These are phyloP conservation scores for Durotheca rogersii DNA, from an alignment of 495 filamentous ascomycete genomes.

Conservation along the genomic window DNA sequence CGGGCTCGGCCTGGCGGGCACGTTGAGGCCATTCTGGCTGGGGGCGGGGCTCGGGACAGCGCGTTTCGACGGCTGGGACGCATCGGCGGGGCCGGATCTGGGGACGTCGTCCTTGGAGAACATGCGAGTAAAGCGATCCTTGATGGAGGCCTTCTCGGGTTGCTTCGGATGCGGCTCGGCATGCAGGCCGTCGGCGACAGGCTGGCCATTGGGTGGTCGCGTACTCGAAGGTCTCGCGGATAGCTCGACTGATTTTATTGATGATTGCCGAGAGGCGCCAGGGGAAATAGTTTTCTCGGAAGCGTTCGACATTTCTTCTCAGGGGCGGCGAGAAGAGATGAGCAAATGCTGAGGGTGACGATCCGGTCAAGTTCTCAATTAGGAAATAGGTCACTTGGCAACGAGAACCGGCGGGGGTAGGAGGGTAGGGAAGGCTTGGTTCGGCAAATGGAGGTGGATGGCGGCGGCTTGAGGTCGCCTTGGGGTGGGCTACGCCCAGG, in stretches of 20 bases:
- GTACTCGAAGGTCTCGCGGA: constrained; percentile 44
- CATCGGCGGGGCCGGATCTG: constrained; percentile 24
- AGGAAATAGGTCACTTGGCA: constrained; percentile 34
- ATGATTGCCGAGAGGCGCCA: constrained; percentile 47
- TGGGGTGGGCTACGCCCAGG: constrained; percentile 38
- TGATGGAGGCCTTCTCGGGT: constrained; percentile 49
- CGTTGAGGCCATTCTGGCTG: constrained; percentile 17
- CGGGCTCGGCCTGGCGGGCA: constrained; percentile 28
- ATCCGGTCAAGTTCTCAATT: constrained; percentile 21
- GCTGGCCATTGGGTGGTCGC: constrained; percentile 40
- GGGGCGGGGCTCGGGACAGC: constrained; percentile 29
- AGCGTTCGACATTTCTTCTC: constrained; percentile 35
- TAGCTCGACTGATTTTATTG: constrained; percentile 46
- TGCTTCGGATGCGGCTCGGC: constrained; percentile 39
- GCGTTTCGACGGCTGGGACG: constrained; percentile 30
- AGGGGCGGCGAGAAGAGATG: no score
- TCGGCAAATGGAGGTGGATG: constrained; percentile 26
- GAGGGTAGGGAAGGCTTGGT: constrained; percentile 18
- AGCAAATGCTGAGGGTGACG: not conserved
- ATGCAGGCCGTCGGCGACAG: constrained; percentile 22
- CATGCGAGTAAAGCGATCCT: constrained; percentile 52
- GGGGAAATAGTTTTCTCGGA: constrained; percentile 42
- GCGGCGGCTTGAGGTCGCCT: constrained; percentile 36
- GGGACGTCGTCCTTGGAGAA: constrained; percentile 48
- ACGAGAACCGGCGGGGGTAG: constrained; percentile 31